Evolutionary conservation across 2,329 filamentous ascomycete genomes (phyloP).

Genomic region (Pochonia chlamydosporia): DNA sequence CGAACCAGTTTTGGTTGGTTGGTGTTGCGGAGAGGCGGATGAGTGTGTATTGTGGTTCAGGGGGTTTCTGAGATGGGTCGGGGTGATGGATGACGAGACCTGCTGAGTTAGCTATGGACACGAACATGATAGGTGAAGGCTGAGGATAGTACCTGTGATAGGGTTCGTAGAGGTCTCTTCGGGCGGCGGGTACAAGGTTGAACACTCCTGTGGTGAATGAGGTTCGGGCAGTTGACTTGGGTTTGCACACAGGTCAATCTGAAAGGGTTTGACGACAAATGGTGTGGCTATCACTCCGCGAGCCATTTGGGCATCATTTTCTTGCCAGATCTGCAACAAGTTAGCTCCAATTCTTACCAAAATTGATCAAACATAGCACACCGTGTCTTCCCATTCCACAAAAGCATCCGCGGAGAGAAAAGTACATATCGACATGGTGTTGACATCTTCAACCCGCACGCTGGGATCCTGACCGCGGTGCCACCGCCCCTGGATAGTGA

Average conservation of each 20-base stretch:
- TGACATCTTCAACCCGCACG: conserved; percentile 32
- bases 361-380: conserved; percentile 20
- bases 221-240: conserved; percentile 15
- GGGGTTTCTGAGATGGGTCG: conserved; percentile 14
- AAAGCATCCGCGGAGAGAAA: conserved; percentile 47
- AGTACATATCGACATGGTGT: conserved; percentile 43
- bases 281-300: conserved; percentile 52
- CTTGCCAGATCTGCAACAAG: conserved; percentile 34
- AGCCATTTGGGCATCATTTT: conserved; percentile 31
- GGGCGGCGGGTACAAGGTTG: conserved; percentile 36
- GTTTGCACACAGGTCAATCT: conserved; percentile 34
- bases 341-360: conserved; percentile 8
- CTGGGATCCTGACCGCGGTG: conserved; percentile 26
- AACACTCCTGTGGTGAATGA: conserved; percentile 39
- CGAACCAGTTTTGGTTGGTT: conserved; percentile 46
- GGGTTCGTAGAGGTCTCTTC: conserved; percentile 26
- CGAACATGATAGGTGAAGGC: background rate
- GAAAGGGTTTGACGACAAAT: conserved; percentile 42
- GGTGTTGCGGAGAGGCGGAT: conserved; percentile 47
- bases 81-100: conserved; percentile 40
- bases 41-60: conserved; percentile 43
- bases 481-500: conserved; percentile 36
- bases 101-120: conserved; percentile 14
- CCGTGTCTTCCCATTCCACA: conserved; percentile 48
- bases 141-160: conserved; percentile 14